phyloP scores from a whole-genome alignment of 768 basidiomycete species.

The Trametes gibbosa region DNA sequence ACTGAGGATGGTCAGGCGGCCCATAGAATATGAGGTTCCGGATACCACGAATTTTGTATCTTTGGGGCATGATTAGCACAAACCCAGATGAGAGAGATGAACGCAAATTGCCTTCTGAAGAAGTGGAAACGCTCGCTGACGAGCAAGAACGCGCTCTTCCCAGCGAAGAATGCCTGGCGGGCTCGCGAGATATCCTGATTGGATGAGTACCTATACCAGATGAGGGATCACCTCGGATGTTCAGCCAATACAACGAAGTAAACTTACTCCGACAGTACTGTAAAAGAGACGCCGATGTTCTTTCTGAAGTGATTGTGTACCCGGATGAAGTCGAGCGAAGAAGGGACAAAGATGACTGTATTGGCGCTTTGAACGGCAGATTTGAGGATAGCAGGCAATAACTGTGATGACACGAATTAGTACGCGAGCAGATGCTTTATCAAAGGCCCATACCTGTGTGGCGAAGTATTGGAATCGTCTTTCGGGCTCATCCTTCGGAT shows the following conservation, averaged over 20 bases:
- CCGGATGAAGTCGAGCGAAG: conserved; percentile 94
- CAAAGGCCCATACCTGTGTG: conserved; percentile 54
- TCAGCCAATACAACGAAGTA: neutral
- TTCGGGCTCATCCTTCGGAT: conserved; percentile 77
- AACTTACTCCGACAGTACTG: conserved; percentile 86
- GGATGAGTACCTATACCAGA: conserved; percentile 69
- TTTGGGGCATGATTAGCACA: conserved; percentile 27
- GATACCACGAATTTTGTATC: conserved; percentile 91
- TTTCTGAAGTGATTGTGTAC: conserved; percentile 86
- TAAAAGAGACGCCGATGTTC: conserved; percentile 63
- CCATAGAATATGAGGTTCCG: conserved; percentile 93
- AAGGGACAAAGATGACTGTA: conserved; percentile 87
- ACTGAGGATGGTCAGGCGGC: conserved; percentile 86
- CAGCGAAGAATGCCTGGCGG: conserved; percentile 87
- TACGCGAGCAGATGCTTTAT: neutral
- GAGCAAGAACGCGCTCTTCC: conserved; percentile 81
- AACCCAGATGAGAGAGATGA: neutral
- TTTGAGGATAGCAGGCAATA: conserved; percentile 79
- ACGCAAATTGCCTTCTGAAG: conserved; percentile 65
- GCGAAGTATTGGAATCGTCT: conserved; percentile 87
- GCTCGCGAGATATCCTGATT: conserved; percentile 95
- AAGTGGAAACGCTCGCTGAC: conserved; percentile 99
- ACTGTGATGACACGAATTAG: conserved; percentile 37
- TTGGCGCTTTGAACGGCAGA: conserved; percentile 92
- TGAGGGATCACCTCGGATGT: neutral